These are phyloP conservation scores for Spergularia azorica DNA, from an alignment of 179 eudicot genomes.

Conservation along the genomic window DNA sequence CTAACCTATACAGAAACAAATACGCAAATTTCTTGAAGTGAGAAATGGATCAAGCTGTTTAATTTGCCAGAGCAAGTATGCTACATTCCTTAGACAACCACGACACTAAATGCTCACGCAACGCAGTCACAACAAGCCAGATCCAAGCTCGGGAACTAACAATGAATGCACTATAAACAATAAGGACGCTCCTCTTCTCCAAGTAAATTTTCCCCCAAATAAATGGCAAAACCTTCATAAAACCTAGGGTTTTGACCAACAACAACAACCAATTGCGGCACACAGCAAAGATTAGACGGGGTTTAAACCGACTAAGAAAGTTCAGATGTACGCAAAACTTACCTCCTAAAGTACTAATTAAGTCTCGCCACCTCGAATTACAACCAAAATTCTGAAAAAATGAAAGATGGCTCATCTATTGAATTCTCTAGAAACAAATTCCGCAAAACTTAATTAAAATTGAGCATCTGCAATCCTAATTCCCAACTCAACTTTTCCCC, in stretches of 20 bases:
- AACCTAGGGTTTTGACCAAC: neutral
- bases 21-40: neutral
- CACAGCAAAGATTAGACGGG: too few relatives aligned
- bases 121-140: neutral
- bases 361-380: too few relatives aligned
- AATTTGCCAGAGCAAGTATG: neutral
- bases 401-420: too few relatives aligned
- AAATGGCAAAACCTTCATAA: neutral
- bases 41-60: neutral
- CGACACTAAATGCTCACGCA: neutral
- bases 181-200: neutral
- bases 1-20: neutral
- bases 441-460: too few relatives aligned
- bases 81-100: neutral
- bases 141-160: neutral
- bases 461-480: too few relatives aligned
- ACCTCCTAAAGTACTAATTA: neutral
- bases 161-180: neutral
- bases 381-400: too few relatives aligned
- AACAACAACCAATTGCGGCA: neutral
- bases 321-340: neutral
- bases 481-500: too few relatives aligned
- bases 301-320: neutral
- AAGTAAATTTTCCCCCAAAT: neutral
- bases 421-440: too few relatives aligned